Base-by-base conservation (phyloP, 2,329 filamentous ascomycete genomes). In the Akanthomyces muscarius region DNA sequence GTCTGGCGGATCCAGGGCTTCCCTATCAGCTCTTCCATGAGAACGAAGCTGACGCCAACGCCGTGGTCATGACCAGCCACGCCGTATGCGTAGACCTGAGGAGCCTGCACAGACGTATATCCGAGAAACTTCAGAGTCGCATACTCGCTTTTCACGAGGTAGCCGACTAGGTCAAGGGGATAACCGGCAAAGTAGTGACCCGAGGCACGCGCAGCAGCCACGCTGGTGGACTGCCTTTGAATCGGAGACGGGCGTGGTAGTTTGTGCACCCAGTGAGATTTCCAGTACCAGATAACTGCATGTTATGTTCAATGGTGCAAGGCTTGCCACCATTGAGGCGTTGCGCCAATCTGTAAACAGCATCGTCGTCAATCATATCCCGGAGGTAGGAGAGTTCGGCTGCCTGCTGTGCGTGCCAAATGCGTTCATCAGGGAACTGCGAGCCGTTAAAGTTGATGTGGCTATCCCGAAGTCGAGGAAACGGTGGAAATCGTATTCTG, bases 161-260 rank as follows among this genome's bases (percentile, higher is more conserved):
- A 21, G 21, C 21, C 21, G 21, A 21, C 21, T 21, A 21, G 21
- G 21, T 21, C 21, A 21, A 21, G 21, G 21, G 21, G 21, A 21
- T 21, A 21, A 21, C 21, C 21, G 21, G 21, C 21, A 21, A 21
- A 21, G 21, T 21, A 21, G 21, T 21, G 21, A 21, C 67, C 7
- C 69, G 66, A 23, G 70, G 69, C 13, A 72, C 65, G 53, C 70
- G 50, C 48, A 69, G 30, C 21, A 72, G 65, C 71, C 69, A 73
- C 3, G 63, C 56, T 2, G 64, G 66, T 2, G 66, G 65, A 36
- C 71, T 66, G 6, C 66, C 59, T 5, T 16, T 11, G 50, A 72
- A 73, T 33, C 62, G 51, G 61, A 21, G 21, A 21, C 70, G 66
- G 44, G 61, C 66, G 50, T 72, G 68, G 36, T 69, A 69, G 63